These are phyloP conservation scores for Xylariaceae sp. DNA, from an alignment of 2,329 filamentous ascomycete species.

Conservation along the genomic window DNA sequence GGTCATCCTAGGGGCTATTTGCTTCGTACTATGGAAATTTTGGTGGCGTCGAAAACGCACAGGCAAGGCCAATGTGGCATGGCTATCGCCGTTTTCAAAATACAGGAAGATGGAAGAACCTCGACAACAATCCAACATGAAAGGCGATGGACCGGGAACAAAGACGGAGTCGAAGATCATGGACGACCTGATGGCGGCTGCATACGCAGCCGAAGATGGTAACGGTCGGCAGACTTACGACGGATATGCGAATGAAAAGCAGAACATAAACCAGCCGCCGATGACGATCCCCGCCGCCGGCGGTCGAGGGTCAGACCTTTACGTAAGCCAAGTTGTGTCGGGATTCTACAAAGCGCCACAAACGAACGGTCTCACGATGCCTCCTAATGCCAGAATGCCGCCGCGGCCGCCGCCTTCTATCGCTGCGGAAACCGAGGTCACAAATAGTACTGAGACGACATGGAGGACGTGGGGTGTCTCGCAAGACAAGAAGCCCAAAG, in stretches of 20 bases:
- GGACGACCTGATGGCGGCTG: constrained; percentile 26
- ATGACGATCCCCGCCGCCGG: neutral
- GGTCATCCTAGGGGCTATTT: constrained; percentile 14
- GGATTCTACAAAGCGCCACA: constrained; percentile 20
- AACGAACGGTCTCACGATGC: constrained; percentile 7
- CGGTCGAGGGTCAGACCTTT: constrained; percentile 9
- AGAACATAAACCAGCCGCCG: neutral
- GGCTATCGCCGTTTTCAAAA: constrained; percentile 1
- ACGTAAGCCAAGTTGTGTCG: constrained; percentile 18
- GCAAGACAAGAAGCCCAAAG: constrained; percentile 18
- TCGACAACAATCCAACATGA: neutral
- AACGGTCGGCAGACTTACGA: constrained; percentile 16
- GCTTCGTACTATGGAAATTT: constrained; percentile 22
- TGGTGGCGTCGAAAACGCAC: constrained; percentile 10
- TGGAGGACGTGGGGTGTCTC: constrained; percentile 28
- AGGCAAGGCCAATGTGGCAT: neutral
- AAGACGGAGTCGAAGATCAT: constrained; percentile 21
- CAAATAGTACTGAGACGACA: constrained; percentile 21
- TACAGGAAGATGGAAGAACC: constrained; percentile 10
- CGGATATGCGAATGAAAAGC: constrained; percentile 14
- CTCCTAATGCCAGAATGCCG: constrained; percentile 15
- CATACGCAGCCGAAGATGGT: constrained; percentile 26
- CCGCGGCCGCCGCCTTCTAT: constrained; percentile 23
- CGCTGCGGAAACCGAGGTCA: constrained; percentile 20
- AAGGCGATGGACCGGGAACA: neutral